phyloP scores from a whole-genome alignment of 352 stramenopile species.

The Thraustochytrium sp. region DNA sequence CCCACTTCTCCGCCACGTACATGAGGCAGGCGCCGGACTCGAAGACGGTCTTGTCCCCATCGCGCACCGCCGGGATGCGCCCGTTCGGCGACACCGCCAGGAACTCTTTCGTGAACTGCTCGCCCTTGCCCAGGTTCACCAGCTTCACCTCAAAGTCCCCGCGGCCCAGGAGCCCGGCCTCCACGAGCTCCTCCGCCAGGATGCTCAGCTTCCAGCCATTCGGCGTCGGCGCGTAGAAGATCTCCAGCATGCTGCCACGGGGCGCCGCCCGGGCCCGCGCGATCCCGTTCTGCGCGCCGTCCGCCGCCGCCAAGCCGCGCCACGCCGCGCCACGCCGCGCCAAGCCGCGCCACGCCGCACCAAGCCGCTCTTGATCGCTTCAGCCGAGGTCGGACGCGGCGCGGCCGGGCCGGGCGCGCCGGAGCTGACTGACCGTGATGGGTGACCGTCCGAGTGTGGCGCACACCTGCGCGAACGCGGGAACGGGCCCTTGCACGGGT shows the following conservation, averaged over 20 bases:
- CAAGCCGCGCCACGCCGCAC: too few relatives aligned
- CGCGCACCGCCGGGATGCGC: slow-evolving; percentile 12
- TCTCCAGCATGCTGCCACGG: neutral
- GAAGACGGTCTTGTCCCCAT: slow-evolving; percentile 3
- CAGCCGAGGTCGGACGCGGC: too few relatives aligned
- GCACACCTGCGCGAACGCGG: too few relatives aligned
- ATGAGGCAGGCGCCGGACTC: slow-evolving; percentile 16
- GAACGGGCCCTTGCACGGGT: too few relatives aligned
- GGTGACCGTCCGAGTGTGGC: too few relatives aligned
- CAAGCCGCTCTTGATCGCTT: too few relatives aligned
- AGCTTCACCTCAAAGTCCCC: slow-evolving; percentile 6
- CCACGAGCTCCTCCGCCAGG: slow-evolving; percentile 33
- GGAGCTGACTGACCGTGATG: too few relatives aligned
- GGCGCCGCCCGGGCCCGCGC: too few relatives aligned
- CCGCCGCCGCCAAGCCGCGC: too few relatives aligned
- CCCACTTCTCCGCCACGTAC: slow-evolving; percentile 34
- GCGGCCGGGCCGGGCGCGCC: too few relatives aligned
- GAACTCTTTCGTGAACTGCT: slow-evolving; percentile 29
- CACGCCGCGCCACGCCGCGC: too few relatives aligned
- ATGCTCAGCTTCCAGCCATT: slow-evolving; percentile 42
- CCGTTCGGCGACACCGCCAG: slow-evolving; percentile 24
- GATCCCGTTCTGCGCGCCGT: too few relatives aligned
- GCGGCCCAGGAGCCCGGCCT: neutral
- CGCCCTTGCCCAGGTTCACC: slow-evolving; percentile 31
- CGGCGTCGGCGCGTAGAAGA: slow-evolving; percentile 37